phyloP scores from a whole-genome alignment of 2,329 filamentous ascomycete genomes.

The Pseudocercospora cruenta region DNA sequence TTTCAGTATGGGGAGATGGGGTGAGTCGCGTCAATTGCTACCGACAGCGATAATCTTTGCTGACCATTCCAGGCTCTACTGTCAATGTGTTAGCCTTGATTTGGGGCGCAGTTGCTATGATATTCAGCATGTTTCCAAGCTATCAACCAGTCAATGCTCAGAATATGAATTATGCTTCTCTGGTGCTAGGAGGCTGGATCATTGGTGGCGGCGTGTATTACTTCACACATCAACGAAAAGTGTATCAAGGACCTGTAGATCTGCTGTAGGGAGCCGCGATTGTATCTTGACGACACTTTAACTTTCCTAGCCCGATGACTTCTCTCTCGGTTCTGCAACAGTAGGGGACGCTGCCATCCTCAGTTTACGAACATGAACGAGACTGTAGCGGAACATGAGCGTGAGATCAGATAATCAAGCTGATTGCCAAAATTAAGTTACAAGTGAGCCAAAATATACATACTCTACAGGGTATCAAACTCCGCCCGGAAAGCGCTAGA shows the following conservation, averaged over 20 bases:
- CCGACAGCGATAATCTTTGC: not conserved
- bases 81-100: slow-evolving; percentile 48
- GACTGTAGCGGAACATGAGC: no score
- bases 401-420: no score
- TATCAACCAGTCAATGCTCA: slow-evolving; percentile 44
- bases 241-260: slow-evolving; percentile 31
- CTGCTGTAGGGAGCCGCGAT: not conserved
- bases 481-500: not conserved
- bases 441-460: no score
- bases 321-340: no score
- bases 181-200: slow-evolving; percentile 43
- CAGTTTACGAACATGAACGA: no score
- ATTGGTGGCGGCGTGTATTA: slow-evolving; percentile 47
- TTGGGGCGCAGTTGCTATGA: slow-evolving; percentile 51
- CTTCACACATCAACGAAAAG: slow-evolving; percentile 44
- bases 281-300: no score
- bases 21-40: not conserved
- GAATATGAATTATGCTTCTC: slow-evolving; percentile 52
- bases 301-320: no score
- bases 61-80: slow-evolving; percentile 12
- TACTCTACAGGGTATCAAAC: not conserved
- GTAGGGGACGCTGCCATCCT: no score
- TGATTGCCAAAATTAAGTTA: no score
- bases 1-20: slow-evolving; percentile 42
- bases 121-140: slow-evolving; percentile 54